A percentile compares a stretch with the other conserved stretches of the same genome.
phyloP scores from a whole-genome alignment of 2,329 filamentous ascomycete species.

The Fusarium agapanthi region DNA sequence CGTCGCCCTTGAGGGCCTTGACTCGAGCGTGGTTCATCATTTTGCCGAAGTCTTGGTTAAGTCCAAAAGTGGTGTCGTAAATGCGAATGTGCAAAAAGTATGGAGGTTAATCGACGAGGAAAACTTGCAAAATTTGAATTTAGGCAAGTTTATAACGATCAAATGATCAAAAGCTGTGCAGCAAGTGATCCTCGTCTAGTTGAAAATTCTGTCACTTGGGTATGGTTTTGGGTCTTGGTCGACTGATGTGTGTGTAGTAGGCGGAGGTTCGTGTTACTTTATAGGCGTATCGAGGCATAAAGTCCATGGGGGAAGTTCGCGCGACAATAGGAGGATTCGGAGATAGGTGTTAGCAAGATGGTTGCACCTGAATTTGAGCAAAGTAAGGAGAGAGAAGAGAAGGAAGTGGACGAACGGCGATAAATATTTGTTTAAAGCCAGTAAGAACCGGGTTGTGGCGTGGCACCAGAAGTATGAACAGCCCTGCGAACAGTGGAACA shows the following conservation, averaged over 20 bases:
- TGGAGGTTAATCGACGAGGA: conserved; percentile 34
- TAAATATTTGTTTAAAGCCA: conserved; percentile 38
- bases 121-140: conserved; percentile 30
- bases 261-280: conserved; percentile 28
- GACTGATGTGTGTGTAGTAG: conserved; percentile 33
- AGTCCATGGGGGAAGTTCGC: conserved; percentile 39
- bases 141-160: conserved; percentile 1
- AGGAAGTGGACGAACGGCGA: conserved; percentile 17
- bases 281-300: conserved; percentile 37
- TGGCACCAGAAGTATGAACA: conserved; percentile 26
- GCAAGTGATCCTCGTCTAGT: conserved; percentile 40
- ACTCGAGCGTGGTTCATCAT: conserved; percentile 72
- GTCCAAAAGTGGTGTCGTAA: background rate
- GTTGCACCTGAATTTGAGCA: conserved; percentile 27
- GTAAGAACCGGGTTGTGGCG: conserved; percentile 34
- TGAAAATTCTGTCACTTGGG: conserved; percentile 29
- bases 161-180: conserved; percentile 21
- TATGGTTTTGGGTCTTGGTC: conserved; percentile 35
- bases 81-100: background rate
- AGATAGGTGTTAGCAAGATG: conserved; percentile 24
- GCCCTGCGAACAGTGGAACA: conserved; percentile 26
- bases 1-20: conserved; percentile 73
- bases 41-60: background rate
- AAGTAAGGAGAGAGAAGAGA: background rate
- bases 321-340: background rate